These are phyloP conservation scores for Nemania abortiva DNA, from an alignment of 2,329 filamentous ascomycete genomes.

Conservation along the genomic window DNA sequence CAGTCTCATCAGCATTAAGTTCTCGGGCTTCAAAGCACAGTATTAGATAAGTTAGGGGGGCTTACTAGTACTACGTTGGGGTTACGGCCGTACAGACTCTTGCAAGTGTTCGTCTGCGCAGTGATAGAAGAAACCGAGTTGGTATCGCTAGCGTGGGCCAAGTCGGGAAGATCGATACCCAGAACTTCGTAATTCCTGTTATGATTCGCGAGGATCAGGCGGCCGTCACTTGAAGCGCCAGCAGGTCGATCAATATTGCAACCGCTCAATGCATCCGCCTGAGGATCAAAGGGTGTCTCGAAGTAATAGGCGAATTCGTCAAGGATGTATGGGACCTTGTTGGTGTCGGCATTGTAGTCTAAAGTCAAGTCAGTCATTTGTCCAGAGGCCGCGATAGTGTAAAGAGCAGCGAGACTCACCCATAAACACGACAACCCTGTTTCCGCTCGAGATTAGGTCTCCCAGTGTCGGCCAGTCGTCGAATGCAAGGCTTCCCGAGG, in stretches of 20 bases:
- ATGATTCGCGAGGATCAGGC: slow-evolving; percentile 62
- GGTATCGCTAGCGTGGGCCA: slow-evolving; percentile 53
- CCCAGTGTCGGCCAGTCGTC: slow-evolving; percentile 77
- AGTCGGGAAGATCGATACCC: slow-evolving; percentile 54
- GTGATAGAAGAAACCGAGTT: slow-evolving; percentile 61
- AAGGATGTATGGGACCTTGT: slow-evolving; percentile 70
- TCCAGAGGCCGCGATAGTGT: background rate
- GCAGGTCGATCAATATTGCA: slow-evolving; percentile 75
- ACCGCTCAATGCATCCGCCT: slow-evolving; percentile 64
- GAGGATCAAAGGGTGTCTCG: slow-evolving; percentile 78
- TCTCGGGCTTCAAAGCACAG: background rate
- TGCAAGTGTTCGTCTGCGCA: slow-evolving; percentile 56
- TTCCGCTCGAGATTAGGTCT: slow-evolving; percentile 71
- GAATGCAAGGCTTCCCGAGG: slow-evolving; percentile 56
- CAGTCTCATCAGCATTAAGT: slow-evolving; percentile 34
- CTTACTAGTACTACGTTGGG: slow-evolving; percentile 58
- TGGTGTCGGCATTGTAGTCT: slow-evolving; percentile 70
- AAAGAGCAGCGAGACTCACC: slow-evolving; percentile 56
- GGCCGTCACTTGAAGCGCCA: slow-evolving; percentile 53
- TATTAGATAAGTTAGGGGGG: background rate
- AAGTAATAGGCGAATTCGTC: slow-evolving; percentile 75
- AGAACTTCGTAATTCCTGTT: slow-evolving; percentile 52
- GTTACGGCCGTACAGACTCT: slow-evolving; percentile 46
- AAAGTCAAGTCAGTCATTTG: slow-evolving; percentile 35
- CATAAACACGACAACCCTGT: slow-evolving; percentile 77